These are phyloP conservation scores for Adansonia gregorii DNA, from an alignment of 441 rosid species.

Conservation along the genomic window DNA sequence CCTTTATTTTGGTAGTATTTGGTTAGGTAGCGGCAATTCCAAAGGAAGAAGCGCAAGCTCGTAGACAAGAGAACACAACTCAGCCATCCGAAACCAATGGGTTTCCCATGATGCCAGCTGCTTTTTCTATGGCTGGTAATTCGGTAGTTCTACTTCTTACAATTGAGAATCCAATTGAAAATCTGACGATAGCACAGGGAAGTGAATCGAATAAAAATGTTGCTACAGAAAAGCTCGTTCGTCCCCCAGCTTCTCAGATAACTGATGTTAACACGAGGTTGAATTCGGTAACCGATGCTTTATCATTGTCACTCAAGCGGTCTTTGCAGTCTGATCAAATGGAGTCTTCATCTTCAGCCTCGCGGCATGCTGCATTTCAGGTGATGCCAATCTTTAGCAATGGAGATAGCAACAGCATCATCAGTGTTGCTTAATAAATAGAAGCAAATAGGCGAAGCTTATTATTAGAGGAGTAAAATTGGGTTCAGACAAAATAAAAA, in stretches of 20 bases:
- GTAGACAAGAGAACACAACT: constrained; percentile 33
- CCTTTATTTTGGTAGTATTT: not conserved
- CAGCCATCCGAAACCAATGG: constrained; percentile 35
- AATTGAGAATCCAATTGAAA: constrained; percentile 42
- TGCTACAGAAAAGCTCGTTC: constrained; percentile 32
- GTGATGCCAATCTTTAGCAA: constrained; percentile 51
- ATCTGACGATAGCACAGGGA: constrained; percentile 35
- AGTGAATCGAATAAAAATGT: constrained; percentile 22
- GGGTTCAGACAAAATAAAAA: not conserved
- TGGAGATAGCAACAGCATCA: constrained; percentile 61
- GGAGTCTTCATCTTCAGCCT: constrained; percentile 38
- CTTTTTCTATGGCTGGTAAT: constrained; percentile 34
- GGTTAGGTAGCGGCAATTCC: constrained; percentile 46
- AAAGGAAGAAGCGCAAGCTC: constrained; percentile 49
- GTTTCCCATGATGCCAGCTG: constrained; percentile 37
- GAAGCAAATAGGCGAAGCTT: constrained; percentile 23
- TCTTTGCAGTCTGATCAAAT: constrained; percentile 47
- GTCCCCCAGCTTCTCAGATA: constrained; percentile 38
- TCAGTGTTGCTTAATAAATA: constrained; percentile 60
- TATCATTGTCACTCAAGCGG: constrained; percentile 59
- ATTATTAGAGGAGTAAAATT: constrained; percentile 24
- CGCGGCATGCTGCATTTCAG: constrained; percentile 52
- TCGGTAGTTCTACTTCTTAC: constrained; percentile 39
- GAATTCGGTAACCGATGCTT: constrained; percentile 30
- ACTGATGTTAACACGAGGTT: constrained; percentile 42